Evolutionary conservation across 176 grass and related monocot genomes (phyloP).

Genomic region (Avena eriantha): DNA sequence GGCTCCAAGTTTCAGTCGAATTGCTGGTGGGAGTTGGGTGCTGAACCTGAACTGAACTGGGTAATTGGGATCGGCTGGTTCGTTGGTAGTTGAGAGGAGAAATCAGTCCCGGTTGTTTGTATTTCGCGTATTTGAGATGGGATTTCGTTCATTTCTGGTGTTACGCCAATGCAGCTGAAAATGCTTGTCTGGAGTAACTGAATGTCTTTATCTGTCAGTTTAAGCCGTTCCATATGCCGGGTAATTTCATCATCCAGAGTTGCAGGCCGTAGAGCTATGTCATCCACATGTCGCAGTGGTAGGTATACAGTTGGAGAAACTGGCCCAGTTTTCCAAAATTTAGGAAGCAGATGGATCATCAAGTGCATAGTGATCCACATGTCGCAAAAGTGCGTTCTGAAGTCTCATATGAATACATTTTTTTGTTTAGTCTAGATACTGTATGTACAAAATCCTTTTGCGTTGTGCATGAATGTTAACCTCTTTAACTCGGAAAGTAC

Average conservation of each 20-base stretch:
- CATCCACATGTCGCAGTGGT: no score
- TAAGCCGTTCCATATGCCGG: not conserved
- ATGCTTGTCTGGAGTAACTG: not conserved
- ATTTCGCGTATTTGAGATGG: not conserved
- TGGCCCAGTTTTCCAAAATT: not conserved
- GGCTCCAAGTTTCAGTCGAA: not conserved
- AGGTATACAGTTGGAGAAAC: not conserved
- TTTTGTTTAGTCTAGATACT: not conserved
- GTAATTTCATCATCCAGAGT: not conserved
- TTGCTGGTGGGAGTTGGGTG: not conserved
- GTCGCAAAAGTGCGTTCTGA: no score
- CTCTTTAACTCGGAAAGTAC: no score
- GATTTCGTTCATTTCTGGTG: not conserved
- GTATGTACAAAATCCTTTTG: not conserved
- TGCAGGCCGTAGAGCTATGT: not conserved
- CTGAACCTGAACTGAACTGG: not conserved
- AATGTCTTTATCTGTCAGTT: not conserved
- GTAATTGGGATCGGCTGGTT: not conserved
- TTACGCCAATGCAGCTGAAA: not conserved
- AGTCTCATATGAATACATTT: not conserved
- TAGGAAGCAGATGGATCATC: not conserved
- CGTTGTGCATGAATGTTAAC: no score
- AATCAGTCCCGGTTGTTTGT: not conserved
- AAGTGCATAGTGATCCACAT: not conserved
- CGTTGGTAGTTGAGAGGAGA: no score